Base-by-base conservation (phyloP, 2,329 filamentous ascomycete genomes). In the Fusarium compactum region DNA sequence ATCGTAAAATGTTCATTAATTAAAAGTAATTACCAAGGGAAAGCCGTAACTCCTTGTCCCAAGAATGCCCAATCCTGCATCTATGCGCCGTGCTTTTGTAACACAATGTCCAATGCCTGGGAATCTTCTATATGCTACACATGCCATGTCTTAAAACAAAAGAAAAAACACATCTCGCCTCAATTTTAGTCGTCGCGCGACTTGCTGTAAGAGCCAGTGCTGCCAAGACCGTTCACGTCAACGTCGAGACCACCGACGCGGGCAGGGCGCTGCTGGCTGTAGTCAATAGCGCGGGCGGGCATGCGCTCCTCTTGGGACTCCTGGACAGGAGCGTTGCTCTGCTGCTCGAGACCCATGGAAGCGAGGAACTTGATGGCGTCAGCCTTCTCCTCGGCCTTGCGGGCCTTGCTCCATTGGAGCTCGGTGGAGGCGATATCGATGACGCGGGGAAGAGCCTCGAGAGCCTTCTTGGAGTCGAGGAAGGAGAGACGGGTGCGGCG, bases 391-490 rank as follows among this genome's bases (percentile, higher is more conserved):
- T 73, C 66, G 24, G 89, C 83, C 80, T 89, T 89, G 62, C 91
- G 83, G 59, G 83, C 83, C 54, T 80, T 80, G 72, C 83, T 85
- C 91, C 91, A 94, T 51, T 85, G 80, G 50, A 93, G 82, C 80
- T 94, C 91, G 68, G 90, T 88, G 29, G 81, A 86, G 89, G 94
- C 92, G 53, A 93, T 79, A 74, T 93, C 91, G 69, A 94, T 91
- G 58, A 94, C 88, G 22, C 80, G 82, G 10, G 91, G 91, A 20
- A 94, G 85, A 2, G 90, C 87, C 76, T 91, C 87, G 14, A 93
- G 85, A 1, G 91, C 89, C 27, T 89, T 89, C 76, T 92, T 87
- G 3, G 90, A 90, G 78, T 94, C 92, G 68, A 94, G 81, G 82
- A 94, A 94, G n/a, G 91, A 90, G 46, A 94, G 82, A 58, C 91